A percentile compares a stretch with the other conserved stretches of the same genome.
Conservation (phyloP, 352 stramenopile species). For the Globisporangium takayamanum region DNA sequence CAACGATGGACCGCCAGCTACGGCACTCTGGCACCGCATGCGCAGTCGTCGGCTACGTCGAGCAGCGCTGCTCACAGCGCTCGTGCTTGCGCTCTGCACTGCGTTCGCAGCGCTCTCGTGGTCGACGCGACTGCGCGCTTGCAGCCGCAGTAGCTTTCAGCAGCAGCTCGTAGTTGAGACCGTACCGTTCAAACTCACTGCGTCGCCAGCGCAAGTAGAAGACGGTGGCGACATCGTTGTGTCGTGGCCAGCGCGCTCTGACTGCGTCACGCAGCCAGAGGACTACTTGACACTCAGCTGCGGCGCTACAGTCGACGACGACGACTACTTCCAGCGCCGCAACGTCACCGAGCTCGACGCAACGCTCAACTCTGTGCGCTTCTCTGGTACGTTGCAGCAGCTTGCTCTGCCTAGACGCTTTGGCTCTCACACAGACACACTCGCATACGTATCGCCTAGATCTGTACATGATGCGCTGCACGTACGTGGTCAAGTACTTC, state of each 20-base stretch:
- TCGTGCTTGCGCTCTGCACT: conserved; percentile 2
- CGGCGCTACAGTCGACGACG: conserved; percentile 33
- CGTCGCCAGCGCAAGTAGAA: conserved; percentile 29
- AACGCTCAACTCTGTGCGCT: conserved; percentile 37
- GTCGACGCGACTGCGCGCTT: background rate
- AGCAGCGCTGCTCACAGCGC: conserved; percentile 4
- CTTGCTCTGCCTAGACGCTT: too few species aligned
- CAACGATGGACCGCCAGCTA: background rate
- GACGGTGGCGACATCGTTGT: conserved; percentile 53
- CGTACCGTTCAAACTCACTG: background rate
- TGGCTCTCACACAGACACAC: background rate
- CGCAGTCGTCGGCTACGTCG: background rate
- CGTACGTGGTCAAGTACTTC: conserved; percentile 59
- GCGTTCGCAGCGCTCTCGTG: conserved; percentile 1
- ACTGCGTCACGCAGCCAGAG: conserved; percentile 11
- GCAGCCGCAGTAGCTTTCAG: too few species aligned
- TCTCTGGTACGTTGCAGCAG: conserved; percentile 23
- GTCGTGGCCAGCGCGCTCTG: conserved; percentile 23
- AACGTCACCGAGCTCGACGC: conserved; percentile 27
- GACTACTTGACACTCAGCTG: conserved; percentile 71
- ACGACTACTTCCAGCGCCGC: conserved; percentile 39
- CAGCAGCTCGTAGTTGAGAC: too few species aligned
- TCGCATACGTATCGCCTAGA: conserved; percentile 4
- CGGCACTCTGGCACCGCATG: background rate
- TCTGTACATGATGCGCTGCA: conserved; percentile 70